Evolutionary conservation across 148 eudicot species (phyloP).

Genomic region (Rhododendron henanense): DNA sequence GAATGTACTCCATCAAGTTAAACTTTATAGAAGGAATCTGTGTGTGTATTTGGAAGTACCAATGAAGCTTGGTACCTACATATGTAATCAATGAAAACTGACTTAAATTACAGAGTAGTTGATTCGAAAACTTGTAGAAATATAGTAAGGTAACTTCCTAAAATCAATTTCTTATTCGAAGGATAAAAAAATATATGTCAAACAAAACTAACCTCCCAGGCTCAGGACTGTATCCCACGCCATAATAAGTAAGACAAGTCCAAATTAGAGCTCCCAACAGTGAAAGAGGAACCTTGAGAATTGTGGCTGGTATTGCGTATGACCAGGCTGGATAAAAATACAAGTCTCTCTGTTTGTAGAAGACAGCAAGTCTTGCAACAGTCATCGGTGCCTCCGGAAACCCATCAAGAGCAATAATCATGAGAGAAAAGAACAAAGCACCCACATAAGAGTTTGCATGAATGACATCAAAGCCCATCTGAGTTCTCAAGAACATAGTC

Average conservation of each 20-base stretch:
- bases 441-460: constrained; percentile 71
- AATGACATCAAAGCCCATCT: constrained; percentile 47
- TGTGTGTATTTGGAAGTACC: neutral
- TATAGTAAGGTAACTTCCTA: neutral
- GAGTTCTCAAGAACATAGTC: constrained; percentile 64
- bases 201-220: constrained; percentile 49
- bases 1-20: neutral
- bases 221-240: constrained; percentile 74
- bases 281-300: constrained; percentile 73
- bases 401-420: constrained; percentile 60
- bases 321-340: constrained; percentile 87
- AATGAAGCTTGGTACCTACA: neutral
- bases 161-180: neutral
- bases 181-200: neutral
- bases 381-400: constrained; percentile 67
- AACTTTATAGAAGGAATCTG: neutral
- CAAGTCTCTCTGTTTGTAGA: constrained; percentile 83
- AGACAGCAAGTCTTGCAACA: constrained; percentile 56
- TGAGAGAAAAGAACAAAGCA: constrained; percentile 59
- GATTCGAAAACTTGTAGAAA: neutral
- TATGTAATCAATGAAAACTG: neutral
- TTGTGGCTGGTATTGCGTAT: constrained; percentile 71
- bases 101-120: neutral
- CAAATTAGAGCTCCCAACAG: constrained; percentile 50
- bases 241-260: constrained; percentile 70